Evolutionary conservation across 441 rosid species (phyloP), one percentile per base, ranked within the genome.

Genomic region (Erysimum pusillum): DNA sequence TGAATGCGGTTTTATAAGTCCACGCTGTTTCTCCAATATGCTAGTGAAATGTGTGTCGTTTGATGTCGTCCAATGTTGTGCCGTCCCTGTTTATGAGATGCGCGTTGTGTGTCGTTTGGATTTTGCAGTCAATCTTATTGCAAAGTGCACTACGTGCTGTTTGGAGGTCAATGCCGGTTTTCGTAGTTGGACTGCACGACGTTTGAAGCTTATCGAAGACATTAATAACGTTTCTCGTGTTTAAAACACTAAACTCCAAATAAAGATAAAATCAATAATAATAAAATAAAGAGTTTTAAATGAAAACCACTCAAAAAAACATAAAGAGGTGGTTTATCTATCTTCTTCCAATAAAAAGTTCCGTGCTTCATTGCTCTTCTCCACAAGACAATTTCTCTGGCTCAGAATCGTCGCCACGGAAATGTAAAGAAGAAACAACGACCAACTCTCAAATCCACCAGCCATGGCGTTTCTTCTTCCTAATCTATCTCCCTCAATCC

Each of bases 381-480:
- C 72, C 46, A 52, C 78, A 32, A 64, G 66, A 69, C 72, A 73
- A 22, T 39, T 58, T 66, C 78, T 71, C 77, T 64, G 67, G 53
- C 79, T 64, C 63, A 64, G 63, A 75, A 70, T 66, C 60, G 73
- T 79, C 65, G 69, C 56, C 84, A 78, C 79, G 88, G 59, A 74
- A 73, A 81, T 25, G 79, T 60, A 28, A 74, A 54, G 73, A 63
- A 42, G 54, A 53, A 62, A n/a, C n/a, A 12, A 31, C 25, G 22
- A 38, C 79, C 4, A 56, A 44, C 51, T 52, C 54, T n/a, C 36
- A 51, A 52, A 15, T 2, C 13, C n/a, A 80, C 75, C 69, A 63
- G 76, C 57, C 28, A 93, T 93, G 98, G 90, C 97, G 73, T 90
- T 93, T 83, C 87, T 89, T 61, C 85, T 90, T 5, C 82, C 94